Percentiles rank a stretch among this genome's conserved stretches.
Conservation (phyloP, 2,329 filamentous ascomycete genomes). For the Pseudovirgaria hyperparasitica region DNA sequence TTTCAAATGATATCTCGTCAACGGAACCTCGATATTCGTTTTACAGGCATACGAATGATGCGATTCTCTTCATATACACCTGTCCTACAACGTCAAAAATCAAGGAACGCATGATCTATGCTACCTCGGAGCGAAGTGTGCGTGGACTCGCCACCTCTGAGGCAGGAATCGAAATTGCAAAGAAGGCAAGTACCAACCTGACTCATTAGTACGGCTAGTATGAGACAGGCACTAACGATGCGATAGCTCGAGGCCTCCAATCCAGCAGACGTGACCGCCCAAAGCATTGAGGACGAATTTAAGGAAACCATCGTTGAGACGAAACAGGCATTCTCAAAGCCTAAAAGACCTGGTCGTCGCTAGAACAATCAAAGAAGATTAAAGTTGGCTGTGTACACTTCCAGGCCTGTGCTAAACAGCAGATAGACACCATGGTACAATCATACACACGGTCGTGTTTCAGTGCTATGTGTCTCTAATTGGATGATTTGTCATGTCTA, state of each 20-base stretch:
- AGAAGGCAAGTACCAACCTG: slow-evolving; percentile 39
- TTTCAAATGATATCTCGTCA: slow-evolving; percentile 48
- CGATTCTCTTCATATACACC: slow-evolving; percentile 70
- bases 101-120: slow-evolving; percentile 78
- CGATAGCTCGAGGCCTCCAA: slow-evolving; percentile 46
- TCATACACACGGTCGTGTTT: too few relatives aligned
- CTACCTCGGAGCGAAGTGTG: slow-evolving; percentile 47
- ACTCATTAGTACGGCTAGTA: slow-evolving; percentile 2
- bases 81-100: slow-evolving; percentile 61
- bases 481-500: too few relatives aligned
- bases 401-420: too few relatives aligned
- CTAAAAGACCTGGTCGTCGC: slow-evolving; percentile 62
- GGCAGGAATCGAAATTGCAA: slow-evolving; percentile 52
- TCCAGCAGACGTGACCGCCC: slow-evolving; percentile 57
- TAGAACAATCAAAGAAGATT: slow-evolving; percentile 11
- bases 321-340: slow-evolving; percentile 60
- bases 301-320: slow-evolving; percentile 54
- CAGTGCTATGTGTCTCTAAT: too few relatives aligned
- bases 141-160: slow-evolving; percentile 53
- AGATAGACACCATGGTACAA: too few relatives aligned
- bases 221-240: not conserved
- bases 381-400: too few relatives aligned
- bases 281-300: slow-evolving; percentile 51
- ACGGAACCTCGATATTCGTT: slow-evolving; percentile 67
- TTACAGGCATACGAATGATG: slow-evolving; percentile 54